Percentiles rank a stretch among this genome's conserved stretches.
phyloP scores from a whole-genome alignment of 1,284 basidiomycete species.

The Anthracocystis walkeri region DNA sequence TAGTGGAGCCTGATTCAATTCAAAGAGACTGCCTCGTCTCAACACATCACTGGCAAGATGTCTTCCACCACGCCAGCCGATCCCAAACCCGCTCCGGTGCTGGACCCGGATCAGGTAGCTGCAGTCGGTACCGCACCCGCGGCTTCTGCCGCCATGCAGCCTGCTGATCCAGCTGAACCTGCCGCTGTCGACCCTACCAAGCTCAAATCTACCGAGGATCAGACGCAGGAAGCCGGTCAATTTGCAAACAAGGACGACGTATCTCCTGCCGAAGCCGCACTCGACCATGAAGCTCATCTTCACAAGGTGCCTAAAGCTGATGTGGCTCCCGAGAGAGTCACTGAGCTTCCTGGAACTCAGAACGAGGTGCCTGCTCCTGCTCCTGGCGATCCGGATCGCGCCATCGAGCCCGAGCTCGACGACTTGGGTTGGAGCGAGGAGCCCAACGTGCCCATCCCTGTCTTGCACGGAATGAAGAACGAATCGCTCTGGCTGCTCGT shows the following conservation, averaged over 20 bases:
- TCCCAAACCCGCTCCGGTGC: conserved; percentile 29
- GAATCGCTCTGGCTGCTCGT: conserved; percentile 72
- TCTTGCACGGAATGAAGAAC: conserved; percentile 70
- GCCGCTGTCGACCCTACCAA: conserved; percentile 24
- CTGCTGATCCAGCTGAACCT: conserved; percentile 22
- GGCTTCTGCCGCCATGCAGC: conserved; percentile 21
- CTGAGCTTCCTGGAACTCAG: conserved; percentile 27
- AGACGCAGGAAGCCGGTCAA: conserved; percentile 30
- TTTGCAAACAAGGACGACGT: conserved; percentile 29
- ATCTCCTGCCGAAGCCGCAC: conserved; percentile 23
- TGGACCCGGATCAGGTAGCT: conserved; percentile 48
- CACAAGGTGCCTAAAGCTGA: conserved; percentile 47
- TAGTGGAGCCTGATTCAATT: not conserved
- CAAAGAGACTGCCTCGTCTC: conserved; percentile 6
- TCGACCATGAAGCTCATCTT: conserved; percentile 48
- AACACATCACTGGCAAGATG: conserved; percentile 12
- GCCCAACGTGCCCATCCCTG: conserved; percentile 55
- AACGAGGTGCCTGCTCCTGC: conserved; percentile 43
- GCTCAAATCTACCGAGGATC: conserved; percentile 11
- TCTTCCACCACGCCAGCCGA: conserved; percentile 10
- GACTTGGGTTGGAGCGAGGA: conserved; percentile 62
- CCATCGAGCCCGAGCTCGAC: conserved; percentile 56
- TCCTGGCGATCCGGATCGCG: conserved; percentile 44
- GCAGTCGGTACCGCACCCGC: conserved; percentile 23
- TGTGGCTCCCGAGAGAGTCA: conserved; percentile 36